A percentile compares a stretch with the other conserved stretches of the same genome.
Evolutionary conservation across 164 flowering plant species (phyloP).

Genomic region (grape (Vitis vinifera)): DNA sequence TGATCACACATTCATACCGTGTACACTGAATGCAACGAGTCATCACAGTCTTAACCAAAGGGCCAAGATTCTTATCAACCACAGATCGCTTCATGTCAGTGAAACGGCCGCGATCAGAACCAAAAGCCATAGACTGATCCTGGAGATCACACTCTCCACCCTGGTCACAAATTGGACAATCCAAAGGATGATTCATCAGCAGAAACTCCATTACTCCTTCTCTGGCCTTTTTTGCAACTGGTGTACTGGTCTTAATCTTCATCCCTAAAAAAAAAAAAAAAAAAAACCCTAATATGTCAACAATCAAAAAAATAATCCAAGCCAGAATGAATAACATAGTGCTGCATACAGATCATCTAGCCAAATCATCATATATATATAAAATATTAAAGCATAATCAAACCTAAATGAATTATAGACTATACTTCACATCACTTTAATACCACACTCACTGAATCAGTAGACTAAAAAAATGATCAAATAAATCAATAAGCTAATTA

Average conservation of each 20-base stretch:
- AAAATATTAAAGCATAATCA: neutral
- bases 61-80: slow-evolving; percentile 97
- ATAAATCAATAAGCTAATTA: no score
- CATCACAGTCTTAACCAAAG: slow-evolving; percentile 98
- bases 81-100: slow-evolving; percentile 97
- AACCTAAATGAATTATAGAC: neutral
- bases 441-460: no score
- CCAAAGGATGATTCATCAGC: slow-evolving; percentile 97
- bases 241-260: slow-evolving; percentile 98
- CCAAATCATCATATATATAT: no score
- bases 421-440: neutral
- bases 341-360: no score
- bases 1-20: slow-evolving; percentile 43
- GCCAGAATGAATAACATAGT: no score
- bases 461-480: no score
- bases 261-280: slow-evolving; percentile 52
- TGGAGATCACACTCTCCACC: slow-evolving; percentile 99
- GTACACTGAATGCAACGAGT: slow-evolving; percentile 99
- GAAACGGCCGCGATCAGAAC: slow-evolving; percentile 98
- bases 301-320: neutral
- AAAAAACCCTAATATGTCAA: neutral
- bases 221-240: slow-evolving; percentile 92
- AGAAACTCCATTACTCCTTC: slow-evolving; percentile 99
- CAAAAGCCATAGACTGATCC: slow-evolving; percentile 99
- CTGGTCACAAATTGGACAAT: slow-evolving; percentile 99